Conservation (phyloP, 2,329 filamentous ascomycete species). For the Phyllosticta citrichinensis region DNA sequence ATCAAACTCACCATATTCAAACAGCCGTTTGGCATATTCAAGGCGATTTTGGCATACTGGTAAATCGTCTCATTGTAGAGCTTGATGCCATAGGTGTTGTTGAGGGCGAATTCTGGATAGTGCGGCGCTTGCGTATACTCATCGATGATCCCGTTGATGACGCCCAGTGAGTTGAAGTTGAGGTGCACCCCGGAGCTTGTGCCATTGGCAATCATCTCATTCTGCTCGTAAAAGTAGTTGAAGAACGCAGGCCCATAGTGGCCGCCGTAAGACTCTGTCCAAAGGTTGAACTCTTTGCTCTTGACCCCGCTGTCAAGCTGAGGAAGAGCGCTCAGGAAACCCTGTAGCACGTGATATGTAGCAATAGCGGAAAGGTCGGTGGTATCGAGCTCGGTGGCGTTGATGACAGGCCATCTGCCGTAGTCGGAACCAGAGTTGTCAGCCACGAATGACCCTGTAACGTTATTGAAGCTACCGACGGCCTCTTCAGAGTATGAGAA, state of each 20-base stretch:
- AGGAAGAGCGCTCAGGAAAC: conserved; percentile 41
- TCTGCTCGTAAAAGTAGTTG: conserved; percentile 49
- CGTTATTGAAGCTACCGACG: conserved; percentile 23
- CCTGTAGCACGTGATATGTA: conserved; percentile 47
- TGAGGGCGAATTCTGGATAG: conserved; percentile 43
- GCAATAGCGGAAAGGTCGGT: conserved; percentile 47
- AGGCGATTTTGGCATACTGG: conserved; percentile 48
- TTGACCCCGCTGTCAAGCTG: conserved; percentile 40
- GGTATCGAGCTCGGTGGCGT: conserved; percentile 42
- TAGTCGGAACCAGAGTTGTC: conserved; percentile 31
- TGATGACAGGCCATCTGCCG: conserved; percentile 41
- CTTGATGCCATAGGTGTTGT: conserved; percentile 48
- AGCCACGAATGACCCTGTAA: conserved; percentile 38
- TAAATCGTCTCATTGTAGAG: conserved; percentile 49
- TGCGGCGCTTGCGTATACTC: conserved; percentile 39
- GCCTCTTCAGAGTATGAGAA: conserved; percentile 37
- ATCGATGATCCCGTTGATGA: conserved; percentile 44
- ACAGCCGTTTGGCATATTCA: conserved; percentile 38
- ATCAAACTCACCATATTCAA: conserved; percentile 19
- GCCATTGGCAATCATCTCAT: conserved; percentile 43
- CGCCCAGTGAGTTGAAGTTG: conserved; percentile 43
- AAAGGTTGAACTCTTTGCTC: conserved; percentile 45
- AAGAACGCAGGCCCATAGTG: conserved; percentile 47
- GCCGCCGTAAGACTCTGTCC: conserved; percentile 44
- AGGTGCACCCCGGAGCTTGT: conserved; percentile 39